Base-by-base conservation (phyloP, 1,284 basidiomycete genomes). In the Cystobasidiaceae sp. region DNA sequence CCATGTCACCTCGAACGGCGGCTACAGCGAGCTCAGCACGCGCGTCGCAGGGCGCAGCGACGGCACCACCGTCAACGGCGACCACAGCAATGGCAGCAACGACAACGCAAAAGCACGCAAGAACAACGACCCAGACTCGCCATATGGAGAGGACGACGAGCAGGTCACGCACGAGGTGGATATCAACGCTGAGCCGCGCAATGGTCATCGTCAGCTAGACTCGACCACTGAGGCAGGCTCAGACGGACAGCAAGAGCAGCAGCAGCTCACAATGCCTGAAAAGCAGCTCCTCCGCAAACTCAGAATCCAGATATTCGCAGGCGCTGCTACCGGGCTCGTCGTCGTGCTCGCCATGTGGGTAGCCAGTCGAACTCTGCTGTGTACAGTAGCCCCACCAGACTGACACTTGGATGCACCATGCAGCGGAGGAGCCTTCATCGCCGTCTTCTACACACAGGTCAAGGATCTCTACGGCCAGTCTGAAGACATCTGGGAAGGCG, bases 271-370 rank as follows among this genome's bases (percentile, higher is more conserved):
- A 13, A 23, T 9, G 5, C 37, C 43, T 7, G 50, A 69, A 48
- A 68, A 67, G 27, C 34, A 43, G 4, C 39, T 72, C 2, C 50
- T 74, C 1, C 43, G 59, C 41, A 59, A 70, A 21, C 72, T 73
- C 64, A 23, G 71, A 7, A 39, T 70, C 9, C 70, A 90, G 85
- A 90, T 96, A 66, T 86, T 91, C 78, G 74, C 84, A 8, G 92
- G 92, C n/a, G 84, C 88, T 0, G 77, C 79, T 7, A 70, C 83
- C 34, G 92, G 92, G n/a, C 80, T 94, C 43, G 76, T 88, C 70
- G 78, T 91, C 49, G 86, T 92, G 1, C 77, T 89, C 37, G 81
- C 85, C 52, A 86, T 94, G 69, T 80, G 79, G 63, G 79, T 78
- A 9, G 79, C 76, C 34, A 78, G 78, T 70, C 77, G 27, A 15